These are phyloP conservation scores for Metschnikowia baotianmanensis DNA, from an alignment of 805 yeast genomes.

Conservation along the genomic window DNA sequence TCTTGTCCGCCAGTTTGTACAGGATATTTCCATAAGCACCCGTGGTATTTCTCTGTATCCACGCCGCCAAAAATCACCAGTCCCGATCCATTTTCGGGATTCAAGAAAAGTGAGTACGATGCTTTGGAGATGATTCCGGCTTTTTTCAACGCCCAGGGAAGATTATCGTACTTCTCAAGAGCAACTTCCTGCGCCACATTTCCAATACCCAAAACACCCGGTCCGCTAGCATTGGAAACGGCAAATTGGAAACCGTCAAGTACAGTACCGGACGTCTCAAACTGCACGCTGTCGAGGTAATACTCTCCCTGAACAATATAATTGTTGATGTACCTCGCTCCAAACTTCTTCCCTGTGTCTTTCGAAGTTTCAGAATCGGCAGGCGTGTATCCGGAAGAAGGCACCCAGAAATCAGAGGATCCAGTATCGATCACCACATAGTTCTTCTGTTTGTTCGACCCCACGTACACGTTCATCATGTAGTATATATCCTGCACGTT, in stretches of 20 bases:
- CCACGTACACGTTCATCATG: conserved; percentile 15
- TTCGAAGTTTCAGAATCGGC: conserved; percentile 4
- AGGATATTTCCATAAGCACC: conserved; percentile 12
- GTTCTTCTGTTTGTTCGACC: conserved; percentile 18
- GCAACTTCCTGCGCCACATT: conserved; percentile 7
- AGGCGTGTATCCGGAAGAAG: conserved; percentile 6
- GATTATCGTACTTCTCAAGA: conserved; percentile 33
- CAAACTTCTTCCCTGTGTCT: conserved; percentile 9
- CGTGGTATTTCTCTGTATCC: conserved; percentile 37
- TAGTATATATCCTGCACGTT: conserved; percentile 11
- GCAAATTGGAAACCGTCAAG: conserved; percentile 16
- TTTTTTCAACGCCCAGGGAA: conserved; percentile 59
- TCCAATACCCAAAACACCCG: conserved; percentile 14
- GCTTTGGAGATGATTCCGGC: conserved; percentile 55
- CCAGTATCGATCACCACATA: conserved; percentile 45
- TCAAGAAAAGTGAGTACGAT: conserved; percentile 63
- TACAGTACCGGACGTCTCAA: conserved; percentile 2
- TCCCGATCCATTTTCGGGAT: conserved; percentile 31
- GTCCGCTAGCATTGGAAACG: background rate
- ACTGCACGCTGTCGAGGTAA: conserved; percentile 10
- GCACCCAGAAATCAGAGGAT: conserved; percentile 43
- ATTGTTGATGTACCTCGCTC: conserved; percentile 11
- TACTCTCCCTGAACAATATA: conserved; percentile 9
- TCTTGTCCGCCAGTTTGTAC: conserved; percentile 3
- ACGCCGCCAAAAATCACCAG: conserved; percentile 42